Evolutionary conservation across 129 eudicot species (phyloP).

Genomic region (Daucus carota): DNA sequence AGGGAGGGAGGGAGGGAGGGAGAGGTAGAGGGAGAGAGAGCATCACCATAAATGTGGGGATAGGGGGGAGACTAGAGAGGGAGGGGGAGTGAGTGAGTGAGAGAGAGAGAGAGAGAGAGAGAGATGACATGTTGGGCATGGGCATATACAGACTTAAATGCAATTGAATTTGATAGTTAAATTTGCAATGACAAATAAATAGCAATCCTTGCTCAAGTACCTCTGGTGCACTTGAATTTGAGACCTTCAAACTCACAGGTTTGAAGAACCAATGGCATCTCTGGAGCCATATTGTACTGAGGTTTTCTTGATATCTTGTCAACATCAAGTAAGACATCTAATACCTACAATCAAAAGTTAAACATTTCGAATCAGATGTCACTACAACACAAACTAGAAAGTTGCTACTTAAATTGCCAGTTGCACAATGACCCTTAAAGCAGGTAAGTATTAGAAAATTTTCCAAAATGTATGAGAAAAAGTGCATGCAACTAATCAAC

Average conservation of each 20-base stretch:
- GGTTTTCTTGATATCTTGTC: constrained; percentile 79
- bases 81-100: too few relatives aligned
- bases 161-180: neutral
- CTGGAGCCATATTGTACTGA: constrained; percentile 87
- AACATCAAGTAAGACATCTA: constrained; percentile 65
- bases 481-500: neutral
- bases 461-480: neutral
- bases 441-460: neutral
- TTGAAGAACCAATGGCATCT: constrained; percentile 75
- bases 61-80: too few relatives aligned
- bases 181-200: neutral
- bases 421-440: neutral
- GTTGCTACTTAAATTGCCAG: neutral
- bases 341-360: constrained; percentile 36
- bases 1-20: too few relatives aligned
- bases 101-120: too few relatives aligned
- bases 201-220: constrained; percentile 23
- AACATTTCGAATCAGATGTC: constrained; percentile 4
- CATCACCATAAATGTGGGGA: neutral
- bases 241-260: constrained; percentile 83
- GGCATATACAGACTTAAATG: neutral
- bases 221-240: constrained; percentile 67
- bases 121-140: too few relatives aligned
- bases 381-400: neutral
- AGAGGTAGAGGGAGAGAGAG: too few relatives aligned